A percentile compares a stretch with the other conserved stretches of the same genome.
These are phyloP conservation scores for Madurella fahalii DNA, from an alignment of 2,329 filamentous ascomycete species.

Conservation along the genomic window DNA sequence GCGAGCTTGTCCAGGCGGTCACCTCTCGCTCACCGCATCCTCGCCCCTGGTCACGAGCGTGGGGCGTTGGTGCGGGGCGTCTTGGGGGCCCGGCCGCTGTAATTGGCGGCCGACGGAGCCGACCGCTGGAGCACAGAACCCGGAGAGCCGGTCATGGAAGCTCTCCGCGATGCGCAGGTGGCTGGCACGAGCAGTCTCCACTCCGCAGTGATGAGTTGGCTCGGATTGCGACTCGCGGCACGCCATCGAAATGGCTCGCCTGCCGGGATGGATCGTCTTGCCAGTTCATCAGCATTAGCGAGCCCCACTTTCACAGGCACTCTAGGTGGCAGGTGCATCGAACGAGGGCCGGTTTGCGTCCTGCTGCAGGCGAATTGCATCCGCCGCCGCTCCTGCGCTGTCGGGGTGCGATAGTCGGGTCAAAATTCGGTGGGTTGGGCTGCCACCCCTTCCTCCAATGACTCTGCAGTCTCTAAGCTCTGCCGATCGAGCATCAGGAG, in stretches of 20 bases:
- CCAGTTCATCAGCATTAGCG: constrained; percentile 17
- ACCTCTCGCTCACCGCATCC: constrained; percentile 16
- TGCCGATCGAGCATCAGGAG: not conserved
- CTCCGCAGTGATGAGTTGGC: constrained; percentile 10
- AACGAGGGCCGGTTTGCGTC: not conserved
- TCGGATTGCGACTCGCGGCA: not conserved
- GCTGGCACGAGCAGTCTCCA: not conserved
- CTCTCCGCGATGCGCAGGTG: constrained; percentile 1
- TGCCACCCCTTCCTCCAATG: not conserved
- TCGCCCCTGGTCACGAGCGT: not conserved
- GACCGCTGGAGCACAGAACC: not conserved
- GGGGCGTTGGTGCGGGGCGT: constrained; percentile 6
- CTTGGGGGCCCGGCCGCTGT: not conserved
- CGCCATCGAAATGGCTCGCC: not conserved
- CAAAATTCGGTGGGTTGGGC: not conserved
- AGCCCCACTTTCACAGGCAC: constrained; percentile 8
- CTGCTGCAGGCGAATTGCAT: not conserved
- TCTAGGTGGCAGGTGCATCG: not conserved
- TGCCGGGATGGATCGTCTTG: not conserved
- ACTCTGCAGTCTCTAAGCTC: not conserved
- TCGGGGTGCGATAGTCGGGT: not conserved
- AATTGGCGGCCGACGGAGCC: constrained; percentile 4
- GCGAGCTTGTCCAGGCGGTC: not conserved
- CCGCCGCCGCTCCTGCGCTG: not conserved
- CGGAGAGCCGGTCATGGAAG: not conserved